These are phyloP conservation scores for Phytopythium litorale DNA, from an alignment of 352 stramenopile species.

Conservation along the genomic window DNA sequence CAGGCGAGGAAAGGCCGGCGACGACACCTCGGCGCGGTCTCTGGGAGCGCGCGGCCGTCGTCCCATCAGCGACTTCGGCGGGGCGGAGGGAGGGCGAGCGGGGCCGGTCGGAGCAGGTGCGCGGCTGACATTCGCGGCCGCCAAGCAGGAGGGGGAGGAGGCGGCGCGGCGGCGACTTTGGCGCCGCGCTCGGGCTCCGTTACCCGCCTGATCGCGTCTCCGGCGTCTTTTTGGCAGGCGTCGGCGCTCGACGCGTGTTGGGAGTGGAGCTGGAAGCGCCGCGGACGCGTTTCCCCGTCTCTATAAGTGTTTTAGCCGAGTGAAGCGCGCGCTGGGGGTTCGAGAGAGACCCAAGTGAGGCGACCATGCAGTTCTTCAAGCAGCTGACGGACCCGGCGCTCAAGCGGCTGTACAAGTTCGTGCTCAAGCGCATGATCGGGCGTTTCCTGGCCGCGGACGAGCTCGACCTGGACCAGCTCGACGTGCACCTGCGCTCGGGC, in stretches of 20 bases:
- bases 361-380: conserved; percentile 84
- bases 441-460: conserved; percentile 81
- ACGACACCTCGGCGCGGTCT: not conserved
- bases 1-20: not conserved
- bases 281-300: too few relatives aligned
- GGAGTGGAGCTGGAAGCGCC: too few relatives aligned
- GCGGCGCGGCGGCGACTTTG: too few relatives aligned
- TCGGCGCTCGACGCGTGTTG: too few relatives aligned
- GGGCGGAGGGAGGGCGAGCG: not conserved
- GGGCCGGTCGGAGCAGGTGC: not conserved
- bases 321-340: too few relatives aligned
- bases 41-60: not conserved
- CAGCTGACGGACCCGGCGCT: conserved; percentile 84
- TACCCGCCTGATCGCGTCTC: too few relatives aligned
- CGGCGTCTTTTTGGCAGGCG: too few relatives aligned
- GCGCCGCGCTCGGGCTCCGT: too few relatives aligned
- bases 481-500: conserved; percentile 78
- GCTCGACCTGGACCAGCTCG: conserved; percentile 82
- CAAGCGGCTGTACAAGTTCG: conserved; percentile 90
- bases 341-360: not conserved
- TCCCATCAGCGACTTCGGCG: not conserved
- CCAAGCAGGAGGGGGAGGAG: too few relatives aligned
- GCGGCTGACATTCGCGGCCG: not conserved
- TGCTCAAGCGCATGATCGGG: conserved; percentile 87
- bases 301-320: not conserved